Base-by-base conservation (phyloP, 768 basidiomycete species). In the Gymnopilus junonius region DNA sequence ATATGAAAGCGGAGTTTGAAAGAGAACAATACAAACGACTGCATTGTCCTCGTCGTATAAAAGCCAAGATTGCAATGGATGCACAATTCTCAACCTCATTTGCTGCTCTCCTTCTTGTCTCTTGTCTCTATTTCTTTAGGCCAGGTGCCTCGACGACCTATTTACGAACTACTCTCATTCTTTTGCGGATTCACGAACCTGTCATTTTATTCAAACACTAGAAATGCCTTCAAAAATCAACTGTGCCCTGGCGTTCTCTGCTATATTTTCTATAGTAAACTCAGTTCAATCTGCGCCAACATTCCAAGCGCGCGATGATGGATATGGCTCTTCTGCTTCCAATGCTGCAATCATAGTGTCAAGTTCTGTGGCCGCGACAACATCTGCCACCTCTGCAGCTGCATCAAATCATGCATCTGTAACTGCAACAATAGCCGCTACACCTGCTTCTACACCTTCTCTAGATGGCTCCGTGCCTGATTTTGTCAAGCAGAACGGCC, bases 401-500 rank as follows among this genome's bases (percentile, higher is more conserved):
- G 15, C 53, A 1, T 23, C 51, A 34, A 55, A 11, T 32, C 20
- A 50, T 20, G 43, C 54, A 31, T 35, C 56, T 14, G 14, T 25
- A 8, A 12, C 73, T n/a, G 50, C 58, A 7, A 20, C 58, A 32
- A 55, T 32, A 14, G 12, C 58, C 5, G 23, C 58, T 8, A 31
- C 61, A 7, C 21, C 58, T 21, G 35, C 61, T 21, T 55, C 62
- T 39, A 31, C 59, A 5, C 34, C 64, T 14, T 35, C 62, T 50
- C 32, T 53, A 17, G 27, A 59, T 39, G 45, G 68, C 20, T 21
- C 60, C 21, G 57, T 40, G 7, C 21, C 62, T 6, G 68, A 63
- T 54, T 73, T 80, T 56, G 55, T 71, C 31, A 71, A 77, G 59
- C 74, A 82, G 64, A 87, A 87, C 61, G 85, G 74, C 4, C 70